phyloP scores from a whole-genome alignment of 257 asterid species.

The Orobanche coerulescens region DNA sequence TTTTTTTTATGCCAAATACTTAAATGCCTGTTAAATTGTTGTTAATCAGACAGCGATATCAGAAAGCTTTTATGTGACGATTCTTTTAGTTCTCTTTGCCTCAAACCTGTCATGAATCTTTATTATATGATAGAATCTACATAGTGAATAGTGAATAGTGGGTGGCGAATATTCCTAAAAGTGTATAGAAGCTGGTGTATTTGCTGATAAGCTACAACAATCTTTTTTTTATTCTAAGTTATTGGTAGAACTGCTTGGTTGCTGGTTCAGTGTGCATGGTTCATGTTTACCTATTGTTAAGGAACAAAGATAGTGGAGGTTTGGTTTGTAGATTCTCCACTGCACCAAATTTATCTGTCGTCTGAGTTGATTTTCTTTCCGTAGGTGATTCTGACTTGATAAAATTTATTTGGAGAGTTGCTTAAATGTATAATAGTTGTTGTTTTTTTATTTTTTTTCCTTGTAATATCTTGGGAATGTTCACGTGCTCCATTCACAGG shows the following conservation, averaged over 20 bases:
- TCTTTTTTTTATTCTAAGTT: constrained; percentile 10
- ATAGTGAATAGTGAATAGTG: no score
- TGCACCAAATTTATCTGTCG: constrained; percentile 8
- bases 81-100: neutral
- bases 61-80: neutral
- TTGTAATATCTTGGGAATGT: constrained; percentile 11
- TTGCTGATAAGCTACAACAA: constrained; percentile 15
- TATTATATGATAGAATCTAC: constrained; percentile 12
- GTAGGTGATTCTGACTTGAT: constrained; percentile 10
- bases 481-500: constrained; percentile 41
- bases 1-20: constrained; percentile 9
- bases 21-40: neutral
- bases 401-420: constrained; percentile 11
- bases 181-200: constrained; percentile 18
- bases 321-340: constrained; percentile 7
- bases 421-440: neutral
- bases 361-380: constrained; percentile 14
- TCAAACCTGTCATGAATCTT: neutral
- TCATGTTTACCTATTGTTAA: neutral
- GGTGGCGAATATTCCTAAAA: constrained; percentile 8
- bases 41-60: constrained; percentile 4
- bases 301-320: neutral
- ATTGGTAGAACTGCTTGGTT: constrained; percentile 9
- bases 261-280: constrained; percentile 7
- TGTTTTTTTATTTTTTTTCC: neutral